These are phyloP conservation scores for Hirsutella rhossiliensis DNA, from an alignment of 2,329 filamentous ascomycete genomes.

Conservation along the genomic window DNA sequence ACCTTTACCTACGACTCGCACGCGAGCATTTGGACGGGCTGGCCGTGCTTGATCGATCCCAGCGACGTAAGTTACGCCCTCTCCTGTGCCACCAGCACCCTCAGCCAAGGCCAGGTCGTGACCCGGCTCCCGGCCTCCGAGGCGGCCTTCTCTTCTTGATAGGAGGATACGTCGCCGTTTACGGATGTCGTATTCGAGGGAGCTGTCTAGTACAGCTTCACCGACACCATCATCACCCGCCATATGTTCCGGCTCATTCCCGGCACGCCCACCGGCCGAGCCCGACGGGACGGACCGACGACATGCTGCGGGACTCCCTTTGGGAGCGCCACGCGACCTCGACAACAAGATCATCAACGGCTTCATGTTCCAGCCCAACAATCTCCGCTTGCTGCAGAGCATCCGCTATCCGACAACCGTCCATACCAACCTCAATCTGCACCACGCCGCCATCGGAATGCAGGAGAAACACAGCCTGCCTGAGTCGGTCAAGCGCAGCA, in stretches of 20 bases:
- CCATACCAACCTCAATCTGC: conserved; percentile 79
- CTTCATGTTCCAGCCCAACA: conserved; percentile 66
- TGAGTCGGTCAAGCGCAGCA: conserved; percentile 52
- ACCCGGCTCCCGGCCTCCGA: conserved; percentile 75
- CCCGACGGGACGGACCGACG: conserved; percentile 57
- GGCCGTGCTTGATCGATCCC: conserved; percentile 72
- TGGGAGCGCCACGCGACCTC: conserved; percentile 78
- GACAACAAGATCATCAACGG: conserved; percentile 71
- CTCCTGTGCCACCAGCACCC: background rate
- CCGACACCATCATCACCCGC: conserved; percentile 60
- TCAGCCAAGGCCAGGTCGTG: conserved; percentile 17
- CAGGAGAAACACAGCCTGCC: conserved; percentile 61
- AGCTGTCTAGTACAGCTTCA: conserved; percentile 56
- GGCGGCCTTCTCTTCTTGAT: conserved; percentile 58
- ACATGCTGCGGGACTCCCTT: conserved; percentile 63
- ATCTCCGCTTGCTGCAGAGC: conserved; percentile 58
- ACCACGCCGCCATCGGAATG: conserved; percentile 79
- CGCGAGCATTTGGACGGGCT: conserved; percentile 79
- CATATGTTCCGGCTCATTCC: conserved; percentile 68
- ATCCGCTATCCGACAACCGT: conserved; percentile 60
- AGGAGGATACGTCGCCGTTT: conserved; percentile 47
- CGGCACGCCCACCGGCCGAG: conserved; percentile 66
- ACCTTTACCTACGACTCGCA: conserved; percentile 75
- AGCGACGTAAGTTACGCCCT: conserved; percentile 36
- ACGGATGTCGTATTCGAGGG: conserved; percentile 54